Percentiles rank a stretch among this genome's conserved stretches.
Conservation (phyloP, 192 early-diverging fungal genomes). For the Backusella circina region DNA sequence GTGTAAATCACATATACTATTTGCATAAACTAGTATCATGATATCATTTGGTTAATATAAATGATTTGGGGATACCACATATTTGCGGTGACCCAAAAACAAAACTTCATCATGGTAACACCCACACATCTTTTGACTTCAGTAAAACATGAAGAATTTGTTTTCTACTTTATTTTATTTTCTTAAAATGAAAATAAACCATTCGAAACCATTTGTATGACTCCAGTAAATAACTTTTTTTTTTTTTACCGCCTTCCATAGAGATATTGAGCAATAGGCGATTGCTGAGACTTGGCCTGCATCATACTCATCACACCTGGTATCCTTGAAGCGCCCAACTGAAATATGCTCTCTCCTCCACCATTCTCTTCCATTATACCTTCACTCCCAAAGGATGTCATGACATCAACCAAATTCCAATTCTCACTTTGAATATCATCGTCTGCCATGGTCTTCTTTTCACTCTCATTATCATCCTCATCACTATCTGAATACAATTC, state of each 20-base stretch:
- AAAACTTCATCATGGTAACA: too few species aligned
- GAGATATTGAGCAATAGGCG: neutral
- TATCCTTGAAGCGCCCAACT: slow-evolving; percentile 19
- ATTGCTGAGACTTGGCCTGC: neutral
- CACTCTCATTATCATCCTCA: neutral
- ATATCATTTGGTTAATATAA: too few species aligned
- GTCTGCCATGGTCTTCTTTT: neutral
- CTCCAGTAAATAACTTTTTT: too few species aligned
- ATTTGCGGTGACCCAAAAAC: too few species aligned
- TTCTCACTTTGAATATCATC: slow-evolving; percentile 17
- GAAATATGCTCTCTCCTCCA: slow-evolving; percentile 20
- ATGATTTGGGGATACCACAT: too few species aligned
- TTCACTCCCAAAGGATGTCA: slow-evolving; percentile 16
- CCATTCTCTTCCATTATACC: neutral
- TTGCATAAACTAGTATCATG: too few species aligned
- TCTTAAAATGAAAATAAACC: neutral
- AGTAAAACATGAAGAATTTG: neutral
- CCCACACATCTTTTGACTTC: neutral
- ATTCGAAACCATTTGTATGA: too few species aligned
- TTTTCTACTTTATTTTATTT: neutral
- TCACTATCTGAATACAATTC: slow-evolving; percentile 9
- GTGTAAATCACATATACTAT: too few species aligned
- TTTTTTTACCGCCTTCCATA: neutral
- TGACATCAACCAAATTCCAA: slow-evolving; percentile 35
- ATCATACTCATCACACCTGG: slow-evolving; percentile 29